A percentile compares a stretch with the other conserved stretches of the same genome.
Evolutionary conservation across 805 yeast genomes (phyloP).

Genomic region (Tetrapisispora namnaoensis): DNA sequence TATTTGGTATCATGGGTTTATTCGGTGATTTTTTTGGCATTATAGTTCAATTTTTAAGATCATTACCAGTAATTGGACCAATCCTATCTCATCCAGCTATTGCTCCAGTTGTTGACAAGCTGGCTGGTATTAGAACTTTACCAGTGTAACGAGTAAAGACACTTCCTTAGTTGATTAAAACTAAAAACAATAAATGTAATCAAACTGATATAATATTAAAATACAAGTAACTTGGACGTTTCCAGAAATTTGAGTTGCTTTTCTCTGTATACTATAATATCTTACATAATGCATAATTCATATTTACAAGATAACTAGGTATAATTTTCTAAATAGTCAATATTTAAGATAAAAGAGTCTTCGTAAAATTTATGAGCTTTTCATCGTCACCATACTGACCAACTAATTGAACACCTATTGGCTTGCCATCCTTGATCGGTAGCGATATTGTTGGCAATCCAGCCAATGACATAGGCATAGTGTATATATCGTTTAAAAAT

Average conservation of each 20-base stretch:
- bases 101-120: conserved; percentile 61
- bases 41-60: conserved; percentile 74
- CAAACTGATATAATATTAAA: not conserved
- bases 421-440: conserved; percentile 40
- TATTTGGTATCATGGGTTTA: conserved; percentile 78
- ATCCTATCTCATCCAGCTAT: conserved; percentile 67
- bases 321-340: not conserved
- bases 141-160: conserved; percentile 39
- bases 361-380: conserved; percentile 38
- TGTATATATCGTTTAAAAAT: conserved; percentile 72
- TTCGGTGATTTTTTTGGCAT: conserved; percentile 94
- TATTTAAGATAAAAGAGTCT: not conserved
- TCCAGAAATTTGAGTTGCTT: not conserved
- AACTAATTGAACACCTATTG: conserved; percentile 65
- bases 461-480: conserved; percentile 85
- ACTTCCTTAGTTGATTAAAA: not conserved
- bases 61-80: conserved; percentile 83
- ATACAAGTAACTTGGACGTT: not conserved
- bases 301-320: not conserved
- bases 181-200: not conserved
- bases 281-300: not conserved
- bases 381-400: conserved; percentile 83
- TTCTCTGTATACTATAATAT: not conserved
- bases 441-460: conserved; percentile 80
- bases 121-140: conserved; percentile 58